These are phyloP conservation scores for Remersonia thermophila DNA, from an alignment of 2,329 filamentous ascomycete species.

Conservation along the genomic window DNA sequence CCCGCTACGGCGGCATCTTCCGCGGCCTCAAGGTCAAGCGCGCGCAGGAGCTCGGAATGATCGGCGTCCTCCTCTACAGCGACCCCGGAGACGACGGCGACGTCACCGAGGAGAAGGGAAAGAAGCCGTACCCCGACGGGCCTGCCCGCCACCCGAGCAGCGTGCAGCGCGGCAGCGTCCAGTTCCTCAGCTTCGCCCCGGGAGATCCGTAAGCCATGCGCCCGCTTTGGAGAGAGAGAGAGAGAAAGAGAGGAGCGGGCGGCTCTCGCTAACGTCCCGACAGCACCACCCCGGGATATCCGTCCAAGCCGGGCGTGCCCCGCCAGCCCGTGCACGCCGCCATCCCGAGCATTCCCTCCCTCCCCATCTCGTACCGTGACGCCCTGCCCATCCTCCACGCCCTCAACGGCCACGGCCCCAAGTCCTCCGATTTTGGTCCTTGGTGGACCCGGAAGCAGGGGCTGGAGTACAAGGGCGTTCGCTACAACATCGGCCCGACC, in stretches of 20 bases:
- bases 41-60: slow-evolving; percentile 79
- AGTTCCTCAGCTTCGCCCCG: slow-evolving; percentile 59
- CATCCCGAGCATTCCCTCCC: slow-evolving; percentile 76
- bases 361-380: slow-evolving; percentile 82
- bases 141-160: slow-evolving; percentile 79
- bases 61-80: slow-evolving; percentile 72
- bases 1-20: slow-evolving; percentile 77
- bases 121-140: slow-evolving; percentile 68
- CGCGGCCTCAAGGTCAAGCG: slow-evolving; percentile 86
- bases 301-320: slow-evolving; percentile 78
- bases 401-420: slow-evolving; percentile 77
- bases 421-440: slow-evolving; percentile 59
- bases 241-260: too few species aligned
- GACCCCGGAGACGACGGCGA: slow-evolving; percentile 84
- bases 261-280: slow-evolving; percentile 9
- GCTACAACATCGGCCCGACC: slow-evolving; percentile 77
- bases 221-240: too few species aligned
- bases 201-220: slow-evolving; percentile 55
- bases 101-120: slow-evolving; percentile 69
- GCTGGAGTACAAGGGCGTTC: slow-evolving; percentile 64
- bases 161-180: slow-evolving; percentile 78
- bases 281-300: slow-evolving; percentile 78
- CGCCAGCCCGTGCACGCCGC: slow-evolving; percentile 56
- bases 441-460: slow-evolving; percentile 61
- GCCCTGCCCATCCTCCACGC: slow-evolving; percentile 79